Evolutionary conservation across 371 early-diverging fungal species (phyloP).

Genomic region (Rhizopus arrhizus): DNA sequence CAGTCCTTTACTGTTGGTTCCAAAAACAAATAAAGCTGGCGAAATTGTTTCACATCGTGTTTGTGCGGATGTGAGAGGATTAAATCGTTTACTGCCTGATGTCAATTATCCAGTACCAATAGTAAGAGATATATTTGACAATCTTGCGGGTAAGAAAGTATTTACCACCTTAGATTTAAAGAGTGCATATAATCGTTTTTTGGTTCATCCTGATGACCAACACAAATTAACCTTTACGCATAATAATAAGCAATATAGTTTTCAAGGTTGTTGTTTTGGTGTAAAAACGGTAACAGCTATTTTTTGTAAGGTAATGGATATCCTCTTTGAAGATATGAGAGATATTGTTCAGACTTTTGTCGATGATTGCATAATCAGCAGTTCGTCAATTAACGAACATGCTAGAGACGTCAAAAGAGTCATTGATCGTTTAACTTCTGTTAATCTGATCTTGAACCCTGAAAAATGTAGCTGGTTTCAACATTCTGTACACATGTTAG

Average conservation of each 20-base stretch:
- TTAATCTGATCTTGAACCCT: constrained; percentile 22
- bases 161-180: constrained; percentile 31
- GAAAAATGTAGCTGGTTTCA: constrained; percentile 22
- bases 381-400: constrained; percentile 11
- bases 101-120: no score
- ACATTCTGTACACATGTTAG: constrained; percentile 12
- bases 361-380: constrained; percentile 2
- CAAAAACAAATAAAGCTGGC: no score
- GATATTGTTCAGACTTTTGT: constrained; percentile 4
- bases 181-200: constrained; percentile 32
- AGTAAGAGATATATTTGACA: no score
- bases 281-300: constrained; percentile 28
- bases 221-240: constrained; percentile 24
- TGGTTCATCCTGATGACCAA: constrained; percentile 24
- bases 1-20: no score
- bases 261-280: constrained; percentile 29
- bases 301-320: constrained; percentile 17
- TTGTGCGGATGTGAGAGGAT: no score
- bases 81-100: no score
- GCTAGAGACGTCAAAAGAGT: constrained; percentile 16
- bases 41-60: no score
- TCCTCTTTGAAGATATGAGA: not conserved
- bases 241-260: constrained; percentile 26
- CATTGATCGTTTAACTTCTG: constrained; percentile 10
- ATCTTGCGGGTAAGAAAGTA: constrained; percentile 1